Evolutionary conservation across 371 early-diverging fungal genomes (phyloP), one percentile per base, ranked within the genome.

Genomic region (Saksenaea vasiformis): DNA sequence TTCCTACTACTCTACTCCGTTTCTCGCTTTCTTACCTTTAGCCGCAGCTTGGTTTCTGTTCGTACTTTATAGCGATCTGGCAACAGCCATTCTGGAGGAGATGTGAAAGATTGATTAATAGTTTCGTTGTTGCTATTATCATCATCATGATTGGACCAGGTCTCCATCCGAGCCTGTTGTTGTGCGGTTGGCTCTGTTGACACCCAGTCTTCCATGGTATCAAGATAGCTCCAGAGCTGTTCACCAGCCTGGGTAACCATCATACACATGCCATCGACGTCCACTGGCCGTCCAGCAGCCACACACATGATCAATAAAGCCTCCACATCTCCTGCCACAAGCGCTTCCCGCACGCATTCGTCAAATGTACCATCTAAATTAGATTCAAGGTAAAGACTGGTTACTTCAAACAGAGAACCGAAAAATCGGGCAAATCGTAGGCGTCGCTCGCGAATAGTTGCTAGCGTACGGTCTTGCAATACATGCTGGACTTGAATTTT

Each of bases 21-120:
- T 22, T 38, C 5, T 31, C 11, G 13, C 17, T 44, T 31, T 26
- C 53, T 58, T 69, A 78, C 76, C 67, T 74, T 76, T 11, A 83
- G 47, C 15, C 83, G 65, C 22, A 79, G 63, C 27, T 72, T 47
- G 4, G 78, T 69, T 47, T 76, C 64, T 9, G 66, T 54, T 17
- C 73, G 57, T 3, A 83, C 72, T 51, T 69, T 68, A 41, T 83
- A 83, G 26, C 83, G 57, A 57, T 76, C 72, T 3, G 80, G 80
- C 60, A 79, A 60, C 4, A 83, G 56, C 78, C 83, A 83, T 43
- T 79, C 83, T 31, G 83, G 79, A 44, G 76, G 72, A 11, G 65
- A 47, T 24, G 24, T 17, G 22, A 47, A 22, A 39, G 39, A 11
- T 11, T 22, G 51, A 22, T 11, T 61, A 47, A 44, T 34, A 34